A percentile compares a stretch with the other conserved stretches of the same genome.
These are phyloP conservation scores for Mariannaea sp. DNA, from an alignment of 2,329 filamentous ascomycete genomes.

Conservation along the genomic window DNA sequence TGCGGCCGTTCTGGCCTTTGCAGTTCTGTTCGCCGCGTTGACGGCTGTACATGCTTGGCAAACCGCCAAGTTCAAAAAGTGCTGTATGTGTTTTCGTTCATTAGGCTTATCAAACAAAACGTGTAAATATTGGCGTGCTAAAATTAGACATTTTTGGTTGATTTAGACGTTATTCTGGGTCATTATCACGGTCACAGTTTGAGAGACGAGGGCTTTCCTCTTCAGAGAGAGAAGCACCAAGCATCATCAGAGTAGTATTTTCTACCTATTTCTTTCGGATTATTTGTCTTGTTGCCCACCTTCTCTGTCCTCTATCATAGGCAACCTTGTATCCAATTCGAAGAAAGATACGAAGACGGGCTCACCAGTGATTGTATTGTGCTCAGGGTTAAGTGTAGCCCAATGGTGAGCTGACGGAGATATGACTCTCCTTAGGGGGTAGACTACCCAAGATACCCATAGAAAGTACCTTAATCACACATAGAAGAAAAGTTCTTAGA, in stretches of 20 bases:
- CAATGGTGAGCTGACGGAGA: too few species aligned
- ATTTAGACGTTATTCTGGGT: constrained; percentile 43
- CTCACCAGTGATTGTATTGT: too few species aligned
- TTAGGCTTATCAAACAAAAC: too few species aligned
- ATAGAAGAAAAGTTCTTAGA: too few species aligned
- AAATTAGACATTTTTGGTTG: background rate
- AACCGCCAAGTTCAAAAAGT: constrained; percentile 30
- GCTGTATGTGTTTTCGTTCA: constrained; percentile 30
- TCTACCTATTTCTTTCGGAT: constrained; percentile 33
- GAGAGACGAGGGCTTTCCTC: constrained; percentile 31
- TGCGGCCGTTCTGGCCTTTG: constrained; percentile 37
- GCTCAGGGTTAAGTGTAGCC: too few species aligned
- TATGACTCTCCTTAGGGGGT: too few species aligned
- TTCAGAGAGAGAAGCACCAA: constrained; percentile 32
- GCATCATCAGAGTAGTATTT: constrained; percentile 23
- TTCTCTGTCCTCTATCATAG: too few species aligned
- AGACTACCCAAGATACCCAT: too few species aligned
- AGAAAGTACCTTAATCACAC: too few species aligned
- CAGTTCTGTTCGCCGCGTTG: constrained; percentile 34
- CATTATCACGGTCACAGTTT: constrained; percentile 44
- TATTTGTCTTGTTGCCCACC: constrained; percentile 31
- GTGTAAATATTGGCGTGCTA: too few species aligned
- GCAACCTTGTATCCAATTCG: too few species aligned
- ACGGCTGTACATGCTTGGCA: constrained; percentile 29
- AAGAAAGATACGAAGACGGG: too few species aligned